Percentiles rank a stretch among this genome's conserved stretches.
Conservation (phyloP, 768 basidiomycete species). For the Mycena metata region DNA sequence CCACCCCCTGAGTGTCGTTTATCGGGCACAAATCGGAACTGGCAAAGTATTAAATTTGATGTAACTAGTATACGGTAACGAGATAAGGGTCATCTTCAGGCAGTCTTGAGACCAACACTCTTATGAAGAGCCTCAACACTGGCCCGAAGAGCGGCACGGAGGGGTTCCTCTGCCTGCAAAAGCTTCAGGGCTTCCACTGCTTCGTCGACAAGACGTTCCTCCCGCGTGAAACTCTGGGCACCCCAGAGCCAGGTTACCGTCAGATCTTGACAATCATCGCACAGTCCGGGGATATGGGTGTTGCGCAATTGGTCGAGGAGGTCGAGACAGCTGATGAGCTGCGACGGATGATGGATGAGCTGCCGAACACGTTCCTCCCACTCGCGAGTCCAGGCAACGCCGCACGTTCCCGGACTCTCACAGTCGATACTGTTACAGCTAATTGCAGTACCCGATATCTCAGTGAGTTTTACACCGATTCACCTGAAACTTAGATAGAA, state of each 20-base stretch:
- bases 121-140: too few relatives aligned
- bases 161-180: constrained; percentile 6
- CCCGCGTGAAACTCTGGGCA: background rate
- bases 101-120: too few relatives aligned
- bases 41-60: too few relatives aligned
- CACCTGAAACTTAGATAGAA: too few relatives aligned
- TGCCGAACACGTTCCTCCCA: background rate
- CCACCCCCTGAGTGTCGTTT: too few relatives aligned
- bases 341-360: constrained; percentile 12
- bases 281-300: background rate
- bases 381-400: background rate
- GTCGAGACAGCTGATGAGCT: background rate
- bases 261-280: constrained; percentile 5
- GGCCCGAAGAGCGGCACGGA: background rate
- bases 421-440: background rate
- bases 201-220: background rate
- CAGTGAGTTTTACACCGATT: too few relatives aligned
- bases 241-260: constrained; percentile 16
- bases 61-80: too few relatives aligned
- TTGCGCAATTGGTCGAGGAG: background rate
- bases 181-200: background rate
- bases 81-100: too few relatives aligned
- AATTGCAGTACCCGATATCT: too few relatives aligned
- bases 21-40: too few relatives aligned
- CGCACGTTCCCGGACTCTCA: background rate